Base-by-base conservation (phyloP, 352 stramenopile genomes). In the Phytopythium litorale region DNA sequence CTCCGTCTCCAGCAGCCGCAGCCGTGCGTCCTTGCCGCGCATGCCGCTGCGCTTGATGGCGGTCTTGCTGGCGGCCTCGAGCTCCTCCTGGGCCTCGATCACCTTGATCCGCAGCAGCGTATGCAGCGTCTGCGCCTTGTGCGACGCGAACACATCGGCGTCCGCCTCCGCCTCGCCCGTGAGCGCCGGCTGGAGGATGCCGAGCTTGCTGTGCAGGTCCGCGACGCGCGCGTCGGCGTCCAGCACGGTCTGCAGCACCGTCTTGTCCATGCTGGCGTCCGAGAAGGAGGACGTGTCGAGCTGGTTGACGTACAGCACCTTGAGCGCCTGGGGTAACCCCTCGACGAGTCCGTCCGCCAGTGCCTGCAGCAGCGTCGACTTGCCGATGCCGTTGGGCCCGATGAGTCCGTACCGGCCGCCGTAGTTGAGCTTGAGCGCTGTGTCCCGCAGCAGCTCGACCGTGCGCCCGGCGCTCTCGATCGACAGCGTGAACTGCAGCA, bases 331-430 rank as follows among this genome's bases (percentile, higher is more conserved):
- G 35, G 78, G 75, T 12, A 87, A 61, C 0, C 74, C 72, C 63
- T 87, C 78, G 11, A 87, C 70, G 3, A 98, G 67, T 67, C 96
- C 91, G 30, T 96, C 90, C 13, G 78, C 85, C 66, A 98, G 87
- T 18, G 98, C 87, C 60, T 96, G 93, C 30, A 98, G 71, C 40
- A 98, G 72, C 21, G 95, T 98, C 33, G 92, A 98, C 68, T 98
- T 98, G 55, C 88, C 88, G 46, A 84, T 83, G 4, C 77, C 76
- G 62, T 89, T 86, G 46, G 92, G 88, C 1, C 94, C 94, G 40
- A 98, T 87, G 4, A 98, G 66, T 3, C 91, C 89, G 73, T 97
- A 91, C 30, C 78, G 71, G 38, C 73, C 66, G 13, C 84, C 84
- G 46, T 89, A 87, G 37, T 88, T 84, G 33, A 94, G 75, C 61